Evolutionary conservation across 1,284 basidiomycete species (phyloP), one percentile per base, ranked within the genome.

Genomic region (Austroboletus niveus): DNA sequence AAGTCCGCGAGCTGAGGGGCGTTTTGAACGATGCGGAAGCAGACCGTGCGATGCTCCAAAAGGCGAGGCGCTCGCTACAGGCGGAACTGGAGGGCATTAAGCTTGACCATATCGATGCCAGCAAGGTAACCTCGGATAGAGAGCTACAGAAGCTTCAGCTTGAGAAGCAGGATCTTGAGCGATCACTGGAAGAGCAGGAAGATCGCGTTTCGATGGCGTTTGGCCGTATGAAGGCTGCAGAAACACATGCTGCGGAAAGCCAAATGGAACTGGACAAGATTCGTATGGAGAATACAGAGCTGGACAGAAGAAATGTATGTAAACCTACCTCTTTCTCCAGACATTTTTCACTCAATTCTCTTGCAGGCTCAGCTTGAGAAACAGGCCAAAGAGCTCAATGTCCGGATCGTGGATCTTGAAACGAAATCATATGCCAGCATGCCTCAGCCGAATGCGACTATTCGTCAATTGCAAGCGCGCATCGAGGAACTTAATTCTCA

Each of bases 11-110:
- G 61, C 76, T 94, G 14, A 84, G 90, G 12, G 74, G 79, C 22
- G 85, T 90, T 12, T 72, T 94, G 53, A 90, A 94, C 61, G 89
- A 94, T 56, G 87, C 86, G 3, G 92, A 94, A 65, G 82, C 88
- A 3, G 91, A 93, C 59, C 78, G 89, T 4, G 76, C 83, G 6
- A 75, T 92, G 51, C 72, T 93, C 40, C 88, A 90, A 68, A 91
- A 91, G 62, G 89, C 90, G 14, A 82, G 91, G n/a, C 80, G 87
- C 9, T 81, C 87, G 1, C 71, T 93, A 29, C 89, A 92, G 60
- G 81, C 85, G 6, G 87, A 92, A 60, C 73, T 92, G 22, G 87
- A 92, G 61, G 78, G 82, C 3, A 90, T 92, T 68, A 90, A 87
- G 66, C 70, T 88, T 36, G 87, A 92, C 59, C 76, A 82, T 52